A percentile compares a stretch with the other conserved stretches of the same genome.
Evolutionary conservation across 352 stramenopile species (phyloP).

Genomic region (Phytopythium litorale): DNA sequence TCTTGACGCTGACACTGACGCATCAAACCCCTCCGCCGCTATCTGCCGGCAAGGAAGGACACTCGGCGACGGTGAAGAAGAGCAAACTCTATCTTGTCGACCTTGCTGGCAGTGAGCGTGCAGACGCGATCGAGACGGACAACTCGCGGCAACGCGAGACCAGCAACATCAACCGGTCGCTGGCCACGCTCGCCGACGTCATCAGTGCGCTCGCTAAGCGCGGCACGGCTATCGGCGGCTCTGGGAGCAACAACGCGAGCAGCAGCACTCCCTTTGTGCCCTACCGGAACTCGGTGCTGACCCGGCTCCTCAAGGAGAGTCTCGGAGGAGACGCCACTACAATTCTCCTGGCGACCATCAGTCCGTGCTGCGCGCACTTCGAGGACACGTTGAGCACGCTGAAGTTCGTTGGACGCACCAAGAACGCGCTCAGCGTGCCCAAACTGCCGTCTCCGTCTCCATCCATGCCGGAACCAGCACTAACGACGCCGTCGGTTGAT

Average conservation of each 20-base stretch:
- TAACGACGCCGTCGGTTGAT: neutral
- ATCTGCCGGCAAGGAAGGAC: neutral
- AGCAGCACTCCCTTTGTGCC: conserved; percentile 48
- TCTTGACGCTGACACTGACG: conserved; percentile 59
- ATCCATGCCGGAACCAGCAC: neutral
- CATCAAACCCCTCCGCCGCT: conserved; percentile 16
- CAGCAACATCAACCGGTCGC: conserved; percentile 77
- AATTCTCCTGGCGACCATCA: conserved; percentile 87
- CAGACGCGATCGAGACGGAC: conserved; percentile 42
- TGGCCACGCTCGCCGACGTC: conserved; percentile 82
- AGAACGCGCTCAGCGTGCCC: conserved; percentile 36
- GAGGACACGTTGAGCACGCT: conserved; percentile 87
- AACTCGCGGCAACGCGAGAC: conserved; percentile 62
- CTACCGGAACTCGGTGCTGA: conserved; percentile 89
- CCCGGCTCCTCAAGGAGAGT: conserved; percentile 71
- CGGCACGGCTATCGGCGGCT: conserved; percentile 6
- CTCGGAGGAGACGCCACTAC: conserved; percentile 80
- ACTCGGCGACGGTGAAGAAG: conserved; percentile 17
- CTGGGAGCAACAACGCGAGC: conserved; percentile 12
- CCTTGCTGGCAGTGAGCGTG: conserved; percentile 62
- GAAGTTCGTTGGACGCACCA: conserved; percentile 73
- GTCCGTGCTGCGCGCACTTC: conserved; percentile 78
- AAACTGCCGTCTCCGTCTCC: neutral
- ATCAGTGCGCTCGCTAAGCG: conserved; percentile 66
- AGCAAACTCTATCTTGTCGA: conserved; percentile 78